Percentiles rank a stretch among this genome's conserved stretches.
These are phyloP conservation scores for Trichoderma polysporum DNA, from an alignment of 2,329 filamentous ascomycete genomes.

Conservation along the genomic window DNA sequence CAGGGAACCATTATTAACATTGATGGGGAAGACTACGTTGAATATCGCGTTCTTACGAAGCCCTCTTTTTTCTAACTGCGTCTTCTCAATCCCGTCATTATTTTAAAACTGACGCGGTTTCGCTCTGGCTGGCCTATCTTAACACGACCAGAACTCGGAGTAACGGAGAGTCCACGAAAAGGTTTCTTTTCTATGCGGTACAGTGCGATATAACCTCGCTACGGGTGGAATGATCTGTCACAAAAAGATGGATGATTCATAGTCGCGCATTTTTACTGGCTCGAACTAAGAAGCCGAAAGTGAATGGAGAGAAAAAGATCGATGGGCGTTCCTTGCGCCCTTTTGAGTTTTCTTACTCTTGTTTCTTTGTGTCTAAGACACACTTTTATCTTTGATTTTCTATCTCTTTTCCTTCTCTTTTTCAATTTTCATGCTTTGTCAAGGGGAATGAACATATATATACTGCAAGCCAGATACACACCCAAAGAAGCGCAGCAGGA, in stretches of 20 bases:
- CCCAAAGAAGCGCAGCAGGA: not conserved
- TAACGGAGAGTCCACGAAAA: not conserved
- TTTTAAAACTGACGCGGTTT: not conserved
- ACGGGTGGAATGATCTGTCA: not conserved
- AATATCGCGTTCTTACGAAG: constrained; percentile 65
- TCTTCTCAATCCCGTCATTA: not conserved
- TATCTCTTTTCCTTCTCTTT: too few relatives aligned
- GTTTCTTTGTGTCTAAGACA: not conserved
- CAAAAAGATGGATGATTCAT: not conserved
- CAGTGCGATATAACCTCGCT: not conserved
- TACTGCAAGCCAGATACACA: not conserved
- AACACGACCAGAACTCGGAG: not conserved
- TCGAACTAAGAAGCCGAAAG: not conserved
- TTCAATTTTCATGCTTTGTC: not conserved
- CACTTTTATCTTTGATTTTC: not conserved
- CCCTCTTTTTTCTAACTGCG: constrained; percentile 55
- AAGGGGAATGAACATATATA: constrained; percentile 3
- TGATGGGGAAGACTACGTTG: constrained; percentile 66
- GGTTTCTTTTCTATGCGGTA: not conserved
- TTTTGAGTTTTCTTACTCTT: not conserved
- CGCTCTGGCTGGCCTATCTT: not conserved
- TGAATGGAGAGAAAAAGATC: not conserved
- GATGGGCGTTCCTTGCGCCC: not conserved
- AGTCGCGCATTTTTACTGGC: not conserved
- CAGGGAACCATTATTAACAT: constrained; percentile 62